Base-by-base conservation (phyloP, 768 basidiomycete genomes). In the Pholiota molesta region DNA sequence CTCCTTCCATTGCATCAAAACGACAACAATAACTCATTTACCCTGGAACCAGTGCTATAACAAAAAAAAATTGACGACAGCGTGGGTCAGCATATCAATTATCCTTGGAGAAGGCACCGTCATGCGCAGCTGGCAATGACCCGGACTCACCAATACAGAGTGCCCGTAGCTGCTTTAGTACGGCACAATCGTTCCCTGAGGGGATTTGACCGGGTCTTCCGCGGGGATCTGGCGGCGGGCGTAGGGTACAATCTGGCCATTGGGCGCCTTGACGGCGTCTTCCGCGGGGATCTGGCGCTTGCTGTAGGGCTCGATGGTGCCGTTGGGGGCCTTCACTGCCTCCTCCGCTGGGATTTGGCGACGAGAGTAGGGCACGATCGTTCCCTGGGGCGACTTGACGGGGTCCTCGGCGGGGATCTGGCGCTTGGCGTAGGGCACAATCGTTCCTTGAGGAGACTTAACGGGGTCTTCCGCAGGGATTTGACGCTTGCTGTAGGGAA, bases 241-340 rank as follows among this genome's bases (percentile, higher is more conserved):
- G 60, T 76, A 76, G 17, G 60, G 68, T 37, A 61, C 69, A 62
- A 75, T 70, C 8, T 62, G 62, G 26, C 75, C 77, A 35, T 67
- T 55, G 5, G 69, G 71, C 0, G 77, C 68, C 23, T 70, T 73
- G 19, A 69, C 66, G 3, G 74, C 51, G 2, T 68, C 58, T 53
- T 75, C 70, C 2, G 65, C 72, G 13, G 72, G 73, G n/a, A 75
- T 71, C 31, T 75, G 70, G 39, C 77, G 52, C 29, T 33, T 51
- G 52, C 74, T 65, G 71, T 83, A 85, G 19, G 79, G 78, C 14
- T 69, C 75, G 52, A 86, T 83, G 8, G 70, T 74, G 51, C 71
- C 71, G 7, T 67, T 52, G 6, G 66, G 65, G 0, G 72, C 57
- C 42, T 66, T 75, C 21, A 66, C 66, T 1, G 73, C 52, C 1